Base-by-base conservation (phyloP, 2,329 filamentous ascomycete genomes). In the Paecilomyces sp. region DNA sequence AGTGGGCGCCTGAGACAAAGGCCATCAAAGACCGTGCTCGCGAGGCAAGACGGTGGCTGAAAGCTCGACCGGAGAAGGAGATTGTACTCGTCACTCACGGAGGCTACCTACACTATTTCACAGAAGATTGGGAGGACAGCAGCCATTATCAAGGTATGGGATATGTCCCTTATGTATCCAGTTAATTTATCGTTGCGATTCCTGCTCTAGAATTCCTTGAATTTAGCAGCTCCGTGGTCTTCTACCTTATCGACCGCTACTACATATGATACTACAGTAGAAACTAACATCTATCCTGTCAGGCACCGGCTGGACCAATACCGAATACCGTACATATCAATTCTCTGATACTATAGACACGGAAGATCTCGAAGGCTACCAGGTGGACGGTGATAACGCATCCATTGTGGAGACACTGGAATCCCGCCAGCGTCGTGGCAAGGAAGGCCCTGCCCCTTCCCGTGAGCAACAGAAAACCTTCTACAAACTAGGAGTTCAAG, bases 81-180 rank as follows among this genome's bases (percentile, higher is more conserved):
- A 83, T 96, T 30, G 85, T 88, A 0, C 81, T 92, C 1, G 90
- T 95, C 7, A 88, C 90, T 2, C 92, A 96, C 68, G 92, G 92
- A 1, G 90, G 89, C 0, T 89, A 92, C 66, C 72, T 96, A 67
- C 92, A 96, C 72, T 95, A 91, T 68, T 77, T 96, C 63, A 94
- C 90, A 0, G 85, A 92, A 65, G 91, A 96, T 68, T 95, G 87
- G 85, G 80, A 85, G 58, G 88, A 86, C 51, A 82, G 67, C 67
- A 79, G 77, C 55, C 70, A 74, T 52, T 79, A 77, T 64, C 70
- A 76, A 61, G 80, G 79, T 79, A 71, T 28, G 71, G 65, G 25
- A 28, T 28, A 12, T 31, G 5, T 6, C n/a, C 18, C 41, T 15
- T 7, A 18, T 9, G 6, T n/a, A 2, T 18, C 15, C n/a, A n/a